Evolutionary conservation across 352 stramenopile species (phyloP), one percentile per base, ranked within the genome.

Genomic region (Pythium folliculosum): DNA sequence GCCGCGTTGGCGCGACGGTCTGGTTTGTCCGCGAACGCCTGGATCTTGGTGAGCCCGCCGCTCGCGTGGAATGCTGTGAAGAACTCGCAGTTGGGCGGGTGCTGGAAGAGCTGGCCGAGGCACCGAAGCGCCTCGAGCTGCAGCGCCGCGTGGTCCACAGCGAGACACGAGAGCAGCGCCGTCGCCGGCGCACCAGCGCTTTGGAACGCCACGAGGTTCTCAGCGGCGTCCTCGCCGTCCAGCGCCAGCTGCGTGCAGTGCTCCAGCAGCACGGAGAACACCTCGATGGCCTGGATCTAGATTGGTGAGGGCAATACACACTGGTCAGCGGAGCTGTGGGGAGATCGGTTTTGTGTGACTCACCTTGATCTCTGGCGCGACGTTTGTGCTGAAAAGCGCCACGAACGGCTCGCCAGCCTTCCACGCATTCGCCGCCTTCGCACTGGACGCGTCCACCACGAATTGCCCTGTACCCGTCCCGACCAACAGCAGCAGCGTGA

Each of bases 391-490:
- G 22, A 79, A 74, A 8, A 88, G 44, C 7, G 60, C 62, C 6
- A 85, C 62, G 27, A 89, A 82, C 0, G 78, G 77, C 27, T 88
- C 76, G 0, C 78, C 74, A 13, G 65, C 81, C 77, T 84, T 84
- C 77, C 80, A 85, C 12, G 61, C 14, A 7, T 63, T 67, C 1
- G 81, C 77, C 5, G 21, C 16, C 19, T 50, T 56, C 0, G 59
- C 43, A 32, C 72, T 76, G 8, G 69, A 77, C 8, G 67, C 67
- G 16, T 84, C 72, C 5, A 91, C 52, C 4, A 90, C 70, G 57
- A 81, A 86, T 19, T 30, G 63, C 7, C 74, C 83, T 91, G 14
- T 1, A 9, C 32, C 23, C 45, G 49, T 37, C 52, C 48, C 49
- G 19, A 65, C 40, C 38, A 32, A 45, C 10, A 16, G 10, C 14